Evolutionary conservation across 495 filamentous ascomycete genomes (phyloP).

Genomic region (Aspergillus homomorphus): DNA sequence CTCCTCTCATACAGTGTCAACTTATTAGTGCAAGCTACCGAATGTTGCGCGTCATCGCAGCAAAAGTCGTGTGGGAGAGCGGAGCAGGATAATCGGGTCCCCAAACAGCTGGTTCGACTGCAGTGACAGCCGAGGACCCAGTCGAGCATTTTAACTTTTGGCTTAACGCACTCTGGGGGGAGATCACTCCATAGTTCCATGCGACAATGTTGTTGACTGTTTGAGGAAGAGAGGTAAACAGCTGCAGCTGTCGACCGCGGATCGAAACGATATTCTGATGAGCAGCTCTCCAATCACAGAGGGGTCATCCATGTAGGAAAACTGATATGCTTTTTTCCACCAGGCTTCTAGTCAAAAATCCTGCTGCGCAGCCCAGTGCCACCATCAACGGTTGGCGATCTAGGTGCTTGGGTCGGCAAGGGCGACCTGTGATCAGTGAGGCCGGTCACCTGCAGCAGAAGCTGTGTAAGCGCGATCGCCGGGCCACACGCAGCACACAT

Average conservation of each 20-base stretch:
- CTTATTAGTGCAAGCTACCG: slow-evolving; percentile 6
- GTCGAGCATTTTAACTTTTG: neutral
- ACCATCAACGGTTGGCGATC: neutral
- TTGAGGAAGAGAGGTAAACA: neutral
- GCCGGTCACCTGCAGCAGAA: neutral
- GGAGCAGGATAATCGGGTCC: neutral
- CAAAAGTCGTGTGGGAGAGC: neutral
- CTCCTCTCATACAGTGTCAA: neutral
- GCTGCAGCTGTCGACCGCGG: neutral
- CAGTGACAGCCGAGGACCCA: slow-evolving; percentile 9
- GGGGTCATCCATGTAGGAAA: slow-evolving; percentile 1
- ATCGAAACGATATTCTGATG: neutral
- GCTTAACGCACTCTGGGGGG: neutral
- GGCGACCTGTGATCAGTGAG: neutral
- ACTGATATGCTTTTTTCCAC: neutral
- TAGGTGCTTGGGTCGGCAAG: neutral
- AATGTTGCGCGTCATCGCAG: neutral
- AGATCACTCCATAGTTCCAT: neutral
- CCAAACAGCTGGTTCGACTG: slow-evolving; percentile 12
- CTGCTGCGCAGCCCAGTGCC: neutral
- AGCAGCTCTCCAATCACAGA: neutral
- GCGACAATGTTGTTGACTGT: neutral
- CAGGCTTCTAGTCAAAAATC: neutral
- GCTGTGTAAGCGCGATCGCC: neutral
- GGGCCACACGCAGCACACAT: neutral